Conservation (phyloP, 768 basidiomycete species). For the Baorangia bicolor region DNA sequence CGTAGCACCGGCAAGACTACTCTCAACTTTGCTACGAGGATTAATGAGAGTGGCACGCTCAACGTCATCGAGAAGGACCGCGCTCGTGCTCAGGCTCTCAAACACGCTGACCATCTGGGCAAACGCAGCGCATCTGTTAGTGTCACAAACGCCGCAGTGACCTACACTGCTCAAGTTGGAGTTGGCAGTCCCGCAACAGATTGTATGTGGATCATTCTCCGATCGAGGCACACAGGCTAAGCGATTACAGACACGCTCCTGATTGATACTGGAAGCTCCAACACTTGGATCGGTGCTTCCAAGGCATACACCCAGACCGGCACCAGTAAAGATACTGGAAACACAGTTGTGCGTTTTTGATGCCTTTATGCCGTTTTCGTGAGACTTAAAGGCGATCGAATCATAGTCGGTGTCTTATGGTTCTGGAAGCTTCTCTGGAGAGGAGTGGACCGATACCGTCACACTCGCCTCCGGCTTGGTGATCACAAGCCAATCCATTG, state of each 20-base stretch:
- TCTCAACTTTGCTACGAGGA: constrained; percentile 16
- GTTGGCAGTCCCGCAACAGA: constrained; percentile 21
- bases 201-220: constrained; percentile 2
- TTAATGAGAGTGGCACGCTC: constrained; percentile 9
- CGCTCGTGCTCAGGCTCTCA: constrained; percentile 5
- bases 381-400: no score
- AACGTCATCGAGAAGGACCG: constrained; percentile 16
- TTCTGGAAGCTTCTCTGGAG: constrained; percentile 5
- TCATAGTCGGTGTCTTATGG: constrained; percentile 1
- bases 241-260: constrained; percentile 24
- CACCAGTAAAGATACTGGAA: constrained; percentile 27
- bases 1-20: constrained; percentile 9
- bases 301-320: constrained; percentile 27
- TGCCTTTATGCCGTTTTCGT: neutral
- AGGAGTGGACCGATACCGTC: constrained; percentile 8
- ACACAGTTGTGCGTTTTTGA: neutral
- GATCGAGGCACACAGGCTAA: neutral
- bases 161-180: constrained; percentile 28
- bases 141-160: constrained; percentile 19
- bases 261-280: constrained; percentile 29
- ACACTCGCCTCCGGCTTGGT: neutral
- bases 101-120: constrained; percentile 29
- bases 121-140: neutral
- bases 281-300: constrained; percentile 29
- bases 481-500: constrained; percentile 33